A percentile compares a stretch with the other conserved stretches of the same genome.
These are phyloP conservation scores for Oropetium thomaeum DNA, from an alignment of 176 grass and related monocot species.

Conservation along the genomic window DNA sequence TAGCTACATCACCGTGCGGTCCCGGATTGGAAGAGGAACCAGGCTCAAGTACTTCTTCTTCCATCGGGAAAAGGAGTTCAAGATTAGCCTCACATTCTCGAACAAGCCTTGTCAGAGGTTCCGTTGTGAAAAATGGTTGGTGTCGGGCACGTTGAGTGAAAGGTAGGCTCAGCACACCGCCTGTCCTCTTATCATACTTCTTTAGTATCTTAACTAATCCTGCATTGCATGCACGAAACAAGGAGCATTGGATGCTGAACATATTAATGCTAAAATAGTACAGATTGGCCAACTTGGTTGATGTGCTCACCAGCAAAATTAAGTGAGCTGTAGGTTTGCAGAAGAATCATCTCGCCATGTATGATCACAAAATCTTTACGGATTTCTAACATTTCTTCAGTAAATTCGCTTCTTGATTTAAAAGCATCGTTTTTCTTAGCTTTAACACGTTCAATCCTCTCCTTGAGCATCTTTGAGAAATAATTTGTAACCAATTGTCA, in stretches of 20 bases:
- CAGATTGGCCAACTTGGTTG: background rate
- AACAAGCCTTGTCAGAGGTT: conserved; percentile 78
- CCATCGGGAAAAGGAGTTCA: conserved; percentile 83
- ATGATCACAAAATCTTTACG: conserved; percentile 93
- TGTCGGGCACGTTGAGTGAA: conserved; percentile 88
- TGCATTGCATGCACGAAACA: conserved; percentile 48
- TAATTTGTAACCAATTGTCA: background rate
- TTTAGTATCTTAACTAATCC: conserved; percentile 93
- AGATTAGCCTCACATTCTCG: conserved; percentile 86
- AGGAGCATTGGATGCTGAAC: background rate
- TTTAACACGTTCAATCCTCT: conserved; percentile 83
- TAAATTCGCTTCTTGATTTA: conserved; percentile 62
- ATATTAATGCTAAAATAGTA: background rate
- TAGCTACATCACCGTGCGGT: background rate
- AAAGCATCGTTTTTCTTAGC: conserved; percentile 57
- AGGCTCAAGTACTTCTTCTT: conserved; percentile 84
- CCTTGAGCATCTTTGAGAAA: conserved; percentile 72
- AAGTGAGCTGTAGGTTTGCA: conserved; percentile 89
- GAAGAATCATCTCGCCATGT: conserved; percentile 95
- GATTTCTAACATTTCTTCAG: conserved; percentile 90
- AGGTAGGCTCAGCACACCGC: conserved; percentile 68
- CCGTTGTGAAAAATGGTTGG: conserved; percentile 95
- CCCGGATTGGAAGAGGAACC: conserved; percentile 41
- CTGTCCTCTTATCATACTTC: conserved; percentile 97
- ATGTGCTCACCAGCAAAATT: conserved; percentile 80